A percentile compares a stretch with the other conserved stretches of the same genome.
phyloP scores from a whole-genome alignment of 441 rosid genomes.

The Gossypium gossypioides region DNA sequence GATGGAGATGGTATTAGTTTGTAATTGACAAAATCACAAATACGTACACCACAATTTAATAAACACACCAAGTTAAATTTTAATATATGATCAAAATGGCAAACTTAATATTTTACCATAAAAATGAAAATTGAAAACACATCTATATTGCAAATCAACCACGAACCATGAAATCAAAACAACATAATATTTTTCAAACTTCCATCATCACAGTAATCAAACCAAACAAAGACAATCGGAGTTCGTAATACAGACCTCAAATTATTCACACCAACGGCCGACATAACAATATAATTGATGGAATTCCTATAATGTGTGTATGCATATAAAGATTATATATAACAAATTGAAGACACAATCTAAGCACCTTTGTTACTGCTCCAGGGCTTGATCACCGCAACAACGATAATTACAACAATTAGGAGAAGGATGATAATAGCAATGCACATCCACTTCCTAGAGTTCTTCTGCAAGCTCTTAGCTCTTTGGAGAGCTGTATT shows the following conservation, averaged over 20 bases:
- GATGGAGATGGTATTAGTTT: no score
- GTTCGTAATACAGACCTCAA: conserved; percentile 2
- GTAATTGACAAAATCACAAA: no score
- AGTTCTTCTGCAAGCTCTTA: conserved; percentile 60
- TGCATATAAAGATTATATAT: conserved; percentile 7
- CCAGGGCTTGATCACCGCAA: conserved; percentile 79
- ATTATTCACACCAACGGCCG: conserved; percentile 16
- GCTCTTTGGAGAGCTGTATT: conserved; percentile 72
- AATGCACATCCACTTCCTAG: conserved; percentile 93
- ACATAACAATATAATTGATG: background rate
- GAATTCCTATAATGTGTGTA: background rate
- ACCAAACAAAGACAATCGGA: background rate
- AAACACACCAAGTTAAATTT: no score
- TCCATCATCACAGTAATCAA: background rate
- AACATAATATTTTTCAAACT: background rate
- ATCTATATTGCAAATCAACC: background rate
- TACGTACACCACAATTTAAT: no score
- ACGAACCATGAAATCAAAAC: background rate
- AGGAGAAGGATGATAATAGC: conserved; percentile 79
- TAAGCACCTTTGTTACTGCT: conserved; percentile 61
- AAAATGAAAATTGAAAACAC: background rate
- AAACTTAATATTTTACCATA: no score
- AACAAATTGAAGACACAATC: background rate
- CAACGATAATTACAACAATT: conserved; percentile 51
- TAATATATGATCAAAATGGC: no score